Evolutionary conservation across 768 basidiomycete genomes (phyloP), one percentile per base, ranked within the genome.

Genomic region (Boletus vinaceobasis): DNA sequence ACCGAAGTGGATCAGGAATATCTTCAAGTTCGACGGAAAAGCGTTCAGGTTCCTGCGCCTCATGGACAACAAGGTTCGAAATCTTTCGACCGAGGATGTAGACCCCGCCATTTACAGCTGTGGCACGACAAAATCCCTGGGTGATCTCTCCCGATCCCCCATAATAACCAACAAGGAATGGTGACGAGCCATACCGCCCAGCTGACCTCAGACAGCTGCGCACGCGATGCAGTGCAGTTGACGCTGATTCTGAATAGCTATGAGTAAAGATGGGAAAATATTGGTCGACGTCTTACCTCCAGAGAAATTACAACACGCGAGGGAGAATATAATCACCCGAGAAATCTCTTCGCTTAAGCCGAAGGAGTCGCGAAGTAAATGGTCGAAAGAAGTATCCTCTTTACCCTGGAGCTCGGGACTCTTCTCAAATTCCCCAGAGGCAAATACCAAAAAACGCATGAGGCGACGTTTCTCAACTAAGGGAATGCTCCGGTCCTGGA

Each of bases 111-210:
- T 75, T 77, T 32, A 98, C 95, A 3, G 96, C 96, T 14, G 92
- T 79, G 21, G 88, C 83, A 15, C 94, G 90, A 65, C 84, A 87
- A 63, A 90, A 98, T 2, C 94, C 95, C 71, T 98, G 96, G 0
- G 89, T 81, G 11, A 98, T 84, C 65, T 98, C 96, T 5, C 96
- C 96, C 0, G 87, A 78, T 19, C 93, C 91, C 17, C 96, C 96
- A 67, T 97, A 98, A 61, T 97, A 93, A 0, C 93, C 93, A n/a
- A 98, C 78, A 15, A 98, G 81, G 73, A 93, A 98, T 2, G 94
- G 85, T 0, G 85, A 85, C n/a, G 71, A 79, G 69, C 95, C 95
- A 64, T 97, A 98, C 31, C 91, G 79, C 3, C 95, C 94, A 17
- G 84, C 72, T 0, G 93, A 91, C 45, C 78, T 84, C 14, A 98